These are phyloP conservation scores for Naganishia vaughanmartiniae DNA, from an alignment of 768 basidiomycete genomes.

Conservation along the genomic window DNA sequence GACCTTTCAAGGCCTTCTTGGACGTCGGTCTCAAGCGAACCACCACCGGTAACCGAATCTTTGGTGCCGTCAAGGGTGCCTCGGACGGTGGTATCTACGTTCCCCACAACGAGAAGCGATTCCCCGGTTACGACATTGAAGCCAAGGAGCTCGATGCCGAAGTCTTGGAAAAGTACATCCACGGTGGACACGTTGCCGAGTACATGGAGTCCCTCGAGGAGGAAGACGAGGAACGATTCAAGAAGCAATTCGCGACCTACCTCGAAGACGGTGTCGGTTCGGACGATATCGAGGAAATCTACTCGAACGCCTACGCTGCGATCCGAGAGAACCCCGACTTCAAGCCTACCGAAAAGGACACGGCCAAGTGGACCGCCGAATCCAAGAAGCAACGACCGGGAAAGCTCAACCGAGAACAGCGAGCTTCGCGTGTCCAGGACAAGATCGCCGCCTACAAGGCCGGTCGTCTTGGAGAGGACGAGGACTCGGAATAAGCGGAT, in stretches of 20 bases:
- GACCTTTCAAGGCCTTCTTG: constrained; percentile 98
- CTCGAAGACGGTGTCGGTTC: constrained; percentile 93
- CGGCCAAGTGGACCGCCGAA: constrained; percentile 85
- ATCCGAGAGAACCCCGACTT: constrained; percentile 93
- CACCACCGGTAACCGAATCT: constrained; percentile 93
- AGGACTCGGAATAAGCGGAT: constrained; percentile 30
- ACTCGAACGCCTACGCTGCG: constrained; percentile 83
- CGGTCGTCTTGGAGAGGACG: constrained; percentile 48
- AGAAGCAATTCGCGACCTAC: constrained; percentile 94
- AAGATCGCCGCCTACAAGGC: constrained; percentile 90
- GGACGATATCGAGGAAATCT: constrained; percentile 96
- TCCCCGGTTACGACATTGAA: constrained; percentile 96
- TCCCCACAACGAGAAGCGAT: constrained; percentile 94
- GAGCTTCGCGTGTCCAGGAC: constrained; percentile 72
- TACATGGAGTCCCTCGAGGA: constrained; percentile 99
- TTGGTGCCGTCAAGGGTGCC: constrained; percentile 98
- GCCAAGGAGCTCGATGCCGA: constrained; percentile 89
- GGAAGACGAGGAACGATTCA: constrained; percentile 98
- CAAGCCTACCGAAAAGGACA: constrained; percentile 81
- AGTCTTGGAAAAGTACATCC: constrained; percentile 94
- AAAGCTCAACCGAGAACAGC: constrained; percentile 73
- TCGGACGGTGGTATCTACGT: constrained; percentile 96
- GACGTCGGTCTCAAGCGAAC: constrained; percentile 98
- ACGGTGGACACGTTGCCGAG: constrained; percentile 94
- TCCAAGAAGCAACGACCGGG: constrained; percentile 64